A percentile compares a stretch with the other conserved stretches of the same genome.
phyloP scores from a whole-genome alignment of 192 early-diverging fungal genomes.

The Rhizophagus prolifer region DNA sequence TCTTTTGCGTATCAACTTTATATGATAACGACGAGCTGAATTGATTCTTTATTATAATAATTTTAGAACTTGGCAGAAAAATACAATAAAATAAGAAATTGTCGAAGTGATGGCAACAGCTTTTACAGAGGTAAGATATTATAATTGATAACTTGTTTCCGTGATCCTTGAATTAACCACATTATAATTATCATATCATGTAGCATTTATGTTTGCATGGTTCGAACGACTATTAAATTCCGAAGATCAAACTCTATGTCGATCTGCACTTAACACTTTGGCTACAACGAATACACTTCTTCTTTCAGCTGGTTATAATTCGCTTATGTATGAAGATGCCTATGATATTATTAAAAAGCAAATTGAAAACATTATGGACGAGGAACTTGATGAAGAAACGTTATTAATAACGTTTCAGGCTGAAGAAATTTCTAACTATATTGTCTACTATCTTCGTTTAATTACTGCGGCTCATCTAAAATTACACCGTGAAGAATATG shows the following conservation, averaged over 20 bases:
- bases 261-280: conserved; percentile 35
- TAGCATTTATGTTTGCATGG: conserved; percentile 64
- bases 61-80: conserved; percentile 46
- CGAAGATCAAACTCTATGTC: conserved; percentile 28
- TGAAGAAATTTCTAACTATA: conserved; percentile 54
- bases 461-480: conserved; percentile 57
- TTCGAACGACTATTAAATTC: conserved; percentile 50
- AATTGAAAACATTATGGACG: conserved; percentile 34
- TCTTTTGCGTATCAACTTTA: conserved; percentile 6
- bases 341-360: conserved; percentile 50
- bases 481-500: conserved; percentile 54
- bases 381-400: conserved; percentile 37
- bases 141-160: too few relatives aligned
- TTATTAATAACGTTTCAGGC: conserved; percentile 51
- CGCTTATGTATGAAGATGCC: conserved; percentile 54
- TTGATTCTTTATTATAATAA: neutral
- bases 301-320: conserved; percentile 45
- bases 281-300: conserved; percentile 47
- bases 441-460: conserved; percentile 59
- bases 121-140: conserved; percentile 56
- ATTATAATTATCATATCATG: neutral
- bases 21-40: neutral
- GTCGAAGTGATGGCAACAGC: conserved; percentile 64
- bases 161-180: neutral
- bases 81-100: conserved; percentile 50